Evolutionary conservation across 352 stramenopile genomes (phyloP).

Genomic region (Phytophthora brassicae): DNA sequence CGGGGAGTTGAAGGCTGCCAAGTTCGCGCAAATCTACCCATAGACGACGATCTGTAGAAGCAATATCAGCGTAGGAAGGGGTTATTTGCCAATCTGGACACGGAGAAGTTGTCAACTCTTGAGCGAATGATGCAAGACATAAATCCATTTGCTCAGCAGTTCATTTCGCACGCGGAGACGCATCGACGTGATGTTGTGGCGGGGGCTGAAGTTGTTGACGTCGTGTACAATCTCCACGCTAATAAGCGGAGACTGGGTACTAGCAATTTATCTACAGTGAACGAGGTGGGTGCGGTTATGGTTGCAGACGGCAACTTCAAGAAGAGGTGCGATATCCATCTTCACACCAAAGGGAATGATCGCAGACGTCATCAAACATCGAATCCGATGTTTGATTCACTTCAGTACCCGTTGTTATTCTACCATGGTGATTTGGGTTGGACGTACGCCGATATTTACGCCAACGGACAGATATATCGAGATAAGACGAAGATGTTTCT

Average conservation of each 20-base stretch:
- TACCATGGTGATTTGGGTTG: slow-evolving; percentile 5
- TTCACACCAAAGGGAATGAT: neutral
- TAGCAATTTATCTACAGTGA: no score
- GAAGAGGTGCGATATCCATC: neutral
- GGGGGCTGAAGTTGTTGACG: neutral
- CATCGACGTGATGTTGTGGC: neutral
- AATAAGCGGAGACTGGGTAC: no score
- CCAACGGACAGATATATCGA: no score
- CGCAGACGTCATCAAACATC: neutral
- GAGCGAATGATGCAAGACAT: slow-evolving; percentile 1
- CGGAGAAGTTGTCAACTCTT: neutral
- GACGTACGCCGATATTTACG: neutral
- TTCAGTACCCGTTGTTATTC: slow-evolving; percentile 9
- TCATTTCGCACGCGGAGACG: neutral
- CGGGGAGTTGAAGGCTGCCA: neutral
- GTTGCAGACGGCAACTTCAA: neutral
- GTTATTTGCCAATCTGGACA: neutral
- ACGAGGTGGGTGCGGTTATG: slow-evolving; percentile 1
- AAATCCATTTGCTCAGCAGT: slow-evolving; percentile 9
- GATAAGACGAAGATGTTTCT: no score
- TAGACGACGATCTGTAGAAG: neutral
- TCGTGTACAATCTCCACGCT: no score
- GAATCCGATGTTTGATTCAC: neutral
- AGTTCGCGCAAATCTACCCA: slow-evolving; percentile 17
- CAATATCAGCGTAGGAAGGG: neutral